A percentile compares a stretch with the other conserved stretches of the same genome.
Conservation (phyloP, 371 early-diverging fungal genomes). For the Mucor lusitanicus region DNA sequence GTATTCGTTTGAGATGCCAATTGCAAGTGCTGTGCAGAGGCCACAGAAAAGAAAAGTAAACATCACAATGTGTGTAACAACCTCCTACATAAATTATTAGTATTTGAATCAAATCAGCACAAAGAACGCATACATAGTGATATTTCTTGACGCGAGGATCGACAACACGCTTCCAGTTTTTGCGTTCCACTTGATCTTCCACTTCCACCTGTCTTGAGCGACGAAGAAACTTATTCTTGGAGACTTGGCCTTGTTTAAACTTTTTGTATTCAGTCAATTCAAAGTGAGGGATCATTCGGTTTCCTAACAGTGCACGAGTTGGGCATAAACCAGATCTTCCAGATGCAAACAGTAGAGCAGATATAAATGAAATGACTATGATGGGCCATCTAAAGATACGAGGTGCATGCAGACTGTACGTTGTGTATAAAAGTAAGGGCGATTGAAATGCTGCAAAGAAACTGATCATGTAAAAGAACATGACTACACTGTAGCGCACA, state of each 20-base stretch:
- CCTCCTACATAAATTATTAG: neutral
- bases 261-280: neutral
- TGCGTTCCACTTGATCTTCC: neutral
- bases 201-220: neutral
- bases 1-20: neutral
- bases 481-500: neutral
- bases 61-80: neutral
- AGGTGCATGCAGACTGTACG: neutral
- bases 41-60: neutral
- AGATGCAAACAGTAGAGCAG: neutral
- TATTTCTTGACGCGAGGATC: neutral
- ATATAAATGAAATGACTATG: neutral
- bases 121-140: neutral
- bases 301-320: neutral
- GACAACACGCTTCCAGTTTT: neutral
- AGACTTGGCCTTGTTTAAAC: neutral
- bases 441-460: neutral
- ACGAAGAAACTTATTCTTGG: neutral
- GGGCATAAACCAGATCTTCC: neutral
- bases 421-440: neutral
- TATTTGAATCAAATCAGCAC: neutral
- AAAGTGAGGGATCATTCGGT: neutral
- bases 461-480: neutral
- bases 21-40: neutral
- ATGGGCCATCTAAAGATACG: neutral